Base-by-base conservation (phyloP, 768 basidiomycete species). In the Amyloporia xantha region DNA sequence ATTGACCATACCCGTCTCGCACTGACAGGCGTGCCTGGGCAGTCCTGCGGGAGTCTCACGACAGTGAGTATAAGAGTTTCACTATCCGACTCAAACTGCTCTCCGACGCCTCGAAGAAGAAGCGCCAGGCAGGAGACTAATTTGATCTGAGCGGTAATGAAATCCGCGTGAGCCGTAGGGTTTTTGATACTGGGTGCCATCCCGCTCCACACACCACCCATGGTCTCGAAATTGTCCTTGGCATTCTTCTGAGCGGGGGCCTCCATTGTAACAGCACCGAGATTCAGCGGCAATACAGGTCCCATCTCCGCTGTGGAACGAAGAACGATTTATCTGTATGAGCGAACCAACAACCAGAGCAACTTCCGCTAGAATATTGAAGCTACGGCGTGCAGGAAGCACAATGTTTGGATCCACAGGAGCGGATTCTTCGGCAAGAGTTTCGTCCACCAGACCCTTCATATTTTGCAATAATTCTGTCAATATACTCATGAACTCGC, bases 351-450 rank as follows among this genome's bases (percentile, higher is more conserved):
- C 82, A 11, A 91, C 83, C 72, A 94, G 86, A 4, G 89, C 89
- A 75, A 95, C 86, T 69, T 99, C 96, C 12, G 89, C 84, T 10
- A 97, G 71, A 9, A 96, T 87, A 66, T 96, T 97, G 74, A 96
- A 93, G 62, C 91, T 94, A 50, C 81, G 79, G 47, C 84, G 78
- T 41, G 86, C 82, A 6, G 81, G 81, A 17, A 86, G 68, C 30
- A 84, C 71, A 15, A 70, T 60, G 45, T 80, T 82, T 17, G 71
- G 51, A 54, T 90, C 83, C 19, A 82, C 59, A 15, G 67, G 48
- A 1, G 66, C 52, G 0, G 86, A 86, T 49, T 79, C 73, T 41
- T 84, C 84, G 1, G 83, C 79, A 42, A 98, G 83, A 33, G 81
- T 75, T 57, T 91, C 82, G 20, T 78, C 71, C 3, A 92, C 85